Evolutionary conservation across 768 basidiomycete genomes (phyloP), one percentile per base, ranked within the genome.

Genomic region (Paxillus involutus): DNA sequence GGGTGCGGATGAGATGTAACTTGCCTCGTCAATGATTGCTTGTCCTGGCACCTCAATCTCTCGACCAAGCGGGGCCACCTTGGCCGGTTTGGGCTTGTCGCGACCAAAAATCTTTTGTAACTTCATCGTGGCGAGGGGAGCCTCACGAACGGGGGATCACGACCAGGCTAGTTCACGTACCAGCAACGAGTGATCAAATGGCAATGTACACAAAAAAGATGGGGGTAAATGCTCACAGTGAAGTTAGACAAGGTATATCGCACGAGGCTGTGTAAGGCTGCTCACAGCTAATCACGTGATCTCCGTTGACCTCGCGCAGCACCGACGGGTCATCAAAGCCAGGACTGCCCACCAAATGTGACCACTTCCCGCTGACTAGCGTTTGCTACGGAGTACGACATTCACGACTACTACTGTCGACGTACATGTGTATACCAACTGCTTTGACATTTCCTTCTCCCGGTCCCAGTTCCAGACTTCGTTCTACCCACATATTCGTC

Each of bases 71-170:
- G 57, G 66, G 17, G 55, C 67, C 19, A 66, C 61, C 51, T 67
- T 74, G 9, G 71, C 51, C 26, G 64, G 53, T 65, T 77, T 82
- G 51, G 64, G 59, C 61, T 81, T 85, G 64, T 75, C 77, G 49
- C 78, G 72, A 24, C 74, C 73, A 53, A 87, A 86, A 41, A 87
- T 69, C 71, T 79, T 85, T 60, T 67, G 66, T 0, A 67, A 47
- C 74, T 80, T 85, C 84, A 85, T 86, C 36, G 63, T 54, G 37
- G 45, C 39, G 53, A 56, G 53, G 10, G n/a, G 16, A 35, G 33
- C 45, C 40, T 36, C 43, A 33, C 45, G 26, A 51, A 29, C 33
- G 36, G 24, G 13, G 12, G 39, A 48, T 32, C 13, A 21, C 44
- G 6, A 29, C 26, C 29, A n/a, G 8, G 10, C 32, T 32, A 32